Evolutionary conservation across 1,139 yeast genomes (phyloP), one percentile per base, ranked within the genome.

Genomic region (Yamadazyma sp.): DNA sequence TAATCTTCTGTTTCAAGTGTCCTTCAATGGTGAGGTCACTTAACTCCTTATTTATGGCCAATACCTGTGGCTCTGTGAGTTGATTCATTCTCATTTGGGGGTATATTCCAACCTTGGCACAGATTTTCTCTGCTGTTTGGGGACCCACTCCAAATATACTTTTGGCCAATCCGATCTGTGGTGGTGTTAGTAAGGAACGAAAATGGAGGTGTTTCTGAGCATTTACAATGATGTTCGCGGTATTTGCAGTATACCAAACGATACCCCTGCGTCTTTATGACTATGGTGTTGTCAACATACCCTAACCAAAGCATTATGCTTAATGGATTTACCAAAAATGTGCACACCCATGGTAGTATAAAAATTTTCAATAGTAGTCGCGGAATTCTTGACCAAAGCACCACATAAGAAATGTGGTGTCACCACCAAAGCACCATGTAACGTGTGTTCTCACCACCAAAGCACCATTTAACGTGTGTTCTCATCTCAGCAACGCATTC

Each of bases 11-110:
- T 54, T 86, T 74, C 55, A 90, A 81, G 51, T 85, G 92, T 39
- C 89, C 89, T 57, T 90, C 98, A 33, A 92, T 85, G 26, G 86
- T 79, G 72, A 86, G 72, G 36, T 79, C 85, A 2, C 95, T 80
- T 37, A 92, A 71, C 57, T 92, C 97, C 61, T 89, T 90, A 35
- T 96, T 85, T 32, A 92, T 73, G 30, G 86, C 80, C 76, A 92
- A 76, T 35, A 89, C 76, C 54, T 89, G 95, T 33, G 90, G 87
- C 62, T 92, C 98, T 22, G 85, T 72, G 33, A 92, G 76, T 62
- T 92, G 95, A 59, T 87, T 92, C 87, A 92, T 85, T 64, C 95
- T 80, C 95, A 90, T 89, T 59, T 78, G 74, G 29, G 97, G 97
- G 57, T 90, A 92, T 41, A 92, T 76, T 8, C 96, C 96, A 18